Percentiles rank a stretch among this genome's conserved stretches.
phyloP scores from a whole-genome alignment of 805 yeast genomes.

The Teunomyces tritomae region DNA sequence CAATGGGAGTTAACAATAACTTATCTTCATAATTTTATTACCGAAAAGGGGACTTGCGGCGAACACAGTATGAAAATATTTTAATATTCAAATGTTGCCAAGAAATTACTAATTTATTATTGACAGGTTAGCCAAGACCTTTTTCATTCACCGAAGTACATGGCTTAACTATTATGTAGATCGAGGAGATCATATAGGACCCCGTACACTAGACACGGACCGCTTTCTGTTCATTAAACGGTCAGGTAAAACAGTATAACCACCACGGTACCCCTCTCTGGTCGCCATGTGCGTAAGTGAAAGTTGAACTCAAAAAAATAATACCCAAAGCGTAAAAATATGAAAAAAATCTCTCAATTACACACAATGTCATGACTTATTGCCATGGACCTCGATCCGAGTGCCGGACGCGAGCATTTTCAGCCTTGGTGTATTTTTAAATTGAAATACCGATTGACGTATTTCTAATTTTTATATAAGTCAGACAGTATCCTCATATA shows the following conservation, averaged over 20 bases:
- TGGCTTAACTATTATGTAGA: neutral
- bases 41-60: neutral
- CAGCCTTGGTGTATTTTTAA: neutral
- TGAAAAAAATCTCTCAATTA: neutral
- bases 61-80: neutral
- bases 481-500: neutral
- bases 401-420: neutral
- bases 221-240: neutral
- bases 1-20: neutral
- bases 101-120: neutral
- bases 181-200: neutral
- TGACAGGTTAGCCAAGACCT: constrained; percentile 4
- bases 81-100: neutral
- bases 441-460: constrained; percentile 2
- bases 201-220: neutral
- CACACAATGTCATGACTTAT: neutral
- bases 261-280: neutral
- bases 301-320: neutral
- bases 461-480: neutral
- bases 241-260: neutral
- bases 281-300: neutral
- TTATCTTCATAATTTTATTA: neutral
- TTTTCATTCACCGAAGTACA: constrained; percentile 2
- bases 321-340: neutral
- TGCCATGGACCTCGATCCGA: neutral